phyloP scores from a whole-genome alignment of 2,329 filamentous ascomycete species.

The Graphilbum fragrans region DNA sequence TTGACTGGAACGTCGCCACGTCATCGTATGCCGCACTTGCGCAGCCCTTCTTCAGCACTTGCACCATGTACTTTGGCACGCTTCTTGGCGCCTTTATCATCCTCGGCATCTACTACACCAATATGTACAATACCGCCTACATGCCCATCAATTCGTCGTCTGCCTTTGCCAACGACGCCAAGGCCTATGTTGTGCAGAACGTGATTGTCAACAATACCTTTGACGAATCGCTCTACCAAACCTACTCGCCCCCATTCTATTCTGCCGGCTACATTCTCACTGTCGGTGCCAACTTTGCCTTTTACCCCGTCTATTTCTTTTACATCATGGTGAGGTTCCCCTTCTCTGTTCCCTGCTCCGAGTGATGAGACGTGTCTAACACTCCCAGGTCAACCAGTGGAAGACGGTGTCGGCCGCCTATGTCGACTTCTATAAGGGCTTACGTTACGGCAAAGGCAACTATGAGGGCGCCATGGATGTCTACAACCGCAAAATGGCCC shows the following conservation, averaged over 20 bases:
- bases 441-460: conserved; percentile 25
- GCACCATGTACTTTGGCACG: conserved; percentile 21
- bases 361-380: conserved; percentile 6
- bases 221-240: conserved; percentile 22
- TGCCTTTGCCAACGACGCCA: conserved; percentile 31
- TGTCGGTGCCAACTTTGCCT: conserved; percentile 28
- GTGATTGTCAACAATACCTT: conserved; percentile 24
- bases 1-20: conserved; percentile 35
- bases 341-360: conserved; percentile 6
- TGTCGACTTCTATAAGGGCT: conserved; percentile 24
- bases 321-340: conserved; percentile 26
- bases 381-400: conserved; percentile 22
- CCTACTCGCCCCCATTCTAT: conserved; percentile 31
- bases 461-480: conserved; percentile 30
- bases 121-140: conserved; percentile 29
- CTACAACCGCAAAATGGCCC: conserved; percentile 28
- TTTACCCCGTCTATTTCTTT: conserved; percentile 29
- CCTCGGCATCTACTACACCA: conserved; percentile 26
- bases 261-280: conserved; percentile 28
- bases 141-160: conserved; percentile 34
- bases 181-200: conserved; percentile 25
- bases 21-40: conserved; percentile 24
- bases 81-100: conserved; percentile 26
- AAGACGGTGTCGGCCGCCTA: conserved; percentile 23
- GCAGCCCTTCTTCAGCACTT: conserved; percentile 27